Percentiles rank a stretch among this genome's conserved stretches.
These are phyloP conservation scores for Leccinum fuscescens DNA, from an alignment of 1,284 basidiomycete species.

Conservation along the genomic window DNA sequence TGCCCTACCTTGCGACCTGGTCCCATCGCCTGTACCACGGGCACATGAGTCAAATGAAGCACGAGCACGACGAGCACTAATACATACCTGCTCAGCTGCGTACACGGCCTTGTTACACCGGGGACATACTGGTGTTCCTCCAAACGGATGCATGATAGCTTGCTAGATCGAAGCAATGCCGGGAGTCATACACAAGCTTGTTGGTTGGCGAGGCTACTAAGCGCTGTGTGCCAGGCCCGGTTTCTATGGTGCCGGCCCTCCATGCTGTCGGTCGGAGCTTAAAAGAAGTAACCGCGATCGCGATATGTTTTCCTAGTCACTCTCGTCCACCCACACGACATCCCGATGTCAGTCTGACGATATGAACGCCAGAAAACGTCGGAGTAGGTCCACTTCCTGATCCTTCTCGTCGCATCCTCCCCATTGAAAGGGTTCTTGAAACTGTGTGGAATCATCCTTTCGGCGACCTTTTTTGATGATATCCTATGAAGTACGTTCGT, in stretches of 20 bases:
- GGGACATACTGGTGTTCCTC: slow-evolving; percentile 63
- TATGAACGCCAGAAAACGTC: slow-evolving; percentile 87
- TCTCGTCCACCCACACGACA: slow-evolving; percentile 3
- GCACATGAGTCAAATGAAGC: slow-evolving; percentile 6
- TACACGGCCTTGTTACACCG: slow-evolving; percentile 70
- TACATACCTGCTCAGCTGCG: slow-evolving; percentile 73
- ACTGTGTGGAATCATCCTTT: slow-evolving; percentile 12
- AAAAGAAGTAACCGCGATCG: slow-evolving; percentile 32
- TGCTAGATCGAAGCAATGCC: slow-evolving; percentile 7
- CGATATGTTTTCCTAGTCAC: slow-evolving; percentile 28
- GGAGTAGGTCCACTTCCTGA: slow-evolving; percentile 56
- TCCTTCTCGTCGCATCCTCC: slow-evolving; percentile 5
- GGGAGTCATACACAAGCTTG: not conserved
- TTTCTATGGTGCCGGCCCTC: not conserved
- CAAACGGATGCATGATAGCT: slow-evolving; percentile 61
- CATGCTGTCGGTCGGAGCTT: slow-evolving; percentile 37
- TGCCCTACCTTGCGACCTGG: slow-evolving; percentile 70
- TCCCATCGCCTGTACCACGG: slow-evolving; percentile 61
- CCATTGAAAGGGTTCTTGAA: slow-evolving; percentile 44
- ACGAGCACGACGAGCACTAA: not conserved
- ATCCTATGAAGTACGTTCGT: not conserved
- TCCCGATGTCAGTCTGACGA: slow-evolving; percentile 59
- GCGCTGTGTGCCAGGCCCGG: not conserved
- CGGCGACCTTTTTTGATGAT: not conserved
- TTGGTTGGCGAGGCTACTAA: slow-evolving; percentile 1